Evolutionary conservation across 2,329 filamentous ascomycete species (phyloP).

Genomic region (Ascocoryne sarcoides): DNA sequence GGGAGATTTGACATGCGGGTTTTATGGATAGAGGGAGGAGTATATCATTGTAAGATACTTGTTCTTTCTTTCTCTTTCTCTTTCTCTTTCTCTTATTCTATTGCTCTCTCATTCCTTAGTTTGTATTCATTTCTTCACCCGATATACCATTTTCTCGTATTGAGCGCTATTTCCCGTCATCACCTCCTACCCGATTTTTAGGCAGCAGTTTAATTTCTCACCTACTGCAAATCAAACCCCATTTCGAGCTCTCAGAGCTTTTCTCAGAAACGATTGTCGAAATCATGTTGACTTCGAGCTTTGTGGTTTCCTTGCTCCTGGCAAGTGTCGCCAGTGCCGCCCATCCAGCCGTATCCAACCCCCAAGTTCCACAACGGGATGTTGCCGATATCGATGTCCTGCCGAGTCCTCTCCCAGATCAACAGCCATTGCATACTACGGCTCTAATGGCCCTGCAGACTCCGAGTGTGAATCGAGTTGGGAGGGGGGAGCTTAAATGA

Average conservation of each 20-base stretch:
- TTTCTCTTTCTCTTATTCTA: no score
- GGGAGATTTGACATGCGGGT: no score
- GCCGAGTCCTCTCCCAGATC: slow-evolving; percentile 4
- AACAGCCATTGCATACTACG: slow-evolving; percentile 14
- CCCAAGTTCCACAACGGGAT: slow-evolving; percentile 1
- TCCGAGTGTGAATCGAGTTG: slow-evolving; percentile 2
- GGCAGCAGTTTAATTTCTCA: neutral
- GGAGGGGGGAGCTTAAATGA: slow-evolving; percentile 4
- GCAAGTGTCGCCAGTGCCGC: slow-evolving; percentile 2
- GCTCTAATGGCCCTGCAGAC: slow-evolving; percentile 15
- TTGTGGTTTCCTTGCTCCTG: neutral
- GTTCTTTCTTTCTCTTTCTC: no score
- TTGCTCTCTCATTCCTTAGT: no score
- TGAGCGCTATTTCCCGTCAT: no score
- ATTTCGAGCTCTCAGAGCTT: neutral
- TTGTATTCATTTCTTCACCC: no score
- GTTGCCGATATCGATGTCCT: slow-evolving; percentile 9
- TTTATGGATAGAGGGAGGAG: no score
- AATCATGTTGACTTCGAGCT: neutral
- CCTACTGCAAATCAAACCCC: no score
- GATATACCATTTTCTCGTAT: neutral
- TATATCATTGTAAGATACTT: no score
- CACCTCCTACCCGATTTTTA: no score
- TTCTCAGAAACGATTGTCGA: slow-evolving; percentile 2
- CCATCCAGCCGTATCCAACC: slow-evolving; percentile 15